Evolutionary conservation across 371 early-diverging fungal genomes (phyloP).

Genomic region (Polyrhizophydium stewartii): DNA sequence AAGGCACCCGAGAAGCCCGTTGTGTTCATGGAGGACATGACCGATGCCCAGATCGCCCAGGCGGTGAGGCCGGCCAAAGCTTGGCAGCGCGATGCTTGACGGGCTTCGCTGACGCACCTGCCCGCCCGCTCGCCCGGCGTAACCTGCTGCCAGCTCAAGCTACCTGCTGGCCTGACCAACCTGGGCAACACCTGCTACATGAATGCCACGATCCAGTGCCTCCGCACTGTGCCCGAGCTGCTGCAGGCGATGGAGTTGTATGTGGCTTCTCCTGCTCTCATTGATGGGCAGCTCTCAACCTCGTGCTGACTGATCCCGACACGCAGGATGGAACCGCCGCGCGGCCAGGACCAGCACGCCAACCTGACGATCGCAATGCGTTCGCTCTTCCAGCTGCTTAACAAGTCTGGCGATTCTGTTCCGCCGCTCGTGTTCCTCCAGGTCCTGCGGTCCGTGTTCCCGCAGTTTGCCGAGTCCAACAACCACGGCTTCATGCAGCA

Average conservation of each 20-base stretch:
- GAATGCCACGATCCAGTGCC: conserved; percentile 96
- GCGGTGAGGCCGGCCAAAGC: conserved; percentile 54
- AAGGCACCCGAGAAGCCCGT: conserved; percentile 64
- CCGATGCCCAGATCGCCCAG: conserved; percentile 77
- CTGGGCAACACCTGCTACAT: conserved; percentile 99
- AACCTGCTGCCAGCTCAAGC: conserved; percentile 48
- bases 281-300: too few species aligned
- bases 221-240: conserved; percentile 86
- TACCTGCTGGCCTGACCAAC: conserved; percentile 88
- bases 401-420: conserved; percentile 64
- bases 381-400: conserved; percentile 66
- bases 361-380: conserved; percentile 70
- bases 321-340: conserved; percentile 6
- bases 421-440: conserved; percentile 79
- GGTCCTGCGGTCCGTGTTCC: conserved; percentile 73
- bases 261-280: background rate
- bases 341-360: conserved; percentile 15
- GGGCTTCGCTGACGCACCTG: background rate
- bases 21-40: conserved; percentile 89
- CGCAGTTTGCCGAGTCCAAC: conserved; percentile 78
- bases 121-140: background rate
- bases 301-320: background rate
- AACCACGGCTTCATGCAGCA: conserved; percentile 80
- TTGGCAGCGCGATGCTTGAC: background rate
- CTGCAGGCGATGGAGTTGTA: conserved; percentile 55